These are phyloP conservation scores for Colletotrichum sp. DNA, from an alignment of 2,329 filamentous ascomycete genomes.

Conservation along the genomic window DNA sequence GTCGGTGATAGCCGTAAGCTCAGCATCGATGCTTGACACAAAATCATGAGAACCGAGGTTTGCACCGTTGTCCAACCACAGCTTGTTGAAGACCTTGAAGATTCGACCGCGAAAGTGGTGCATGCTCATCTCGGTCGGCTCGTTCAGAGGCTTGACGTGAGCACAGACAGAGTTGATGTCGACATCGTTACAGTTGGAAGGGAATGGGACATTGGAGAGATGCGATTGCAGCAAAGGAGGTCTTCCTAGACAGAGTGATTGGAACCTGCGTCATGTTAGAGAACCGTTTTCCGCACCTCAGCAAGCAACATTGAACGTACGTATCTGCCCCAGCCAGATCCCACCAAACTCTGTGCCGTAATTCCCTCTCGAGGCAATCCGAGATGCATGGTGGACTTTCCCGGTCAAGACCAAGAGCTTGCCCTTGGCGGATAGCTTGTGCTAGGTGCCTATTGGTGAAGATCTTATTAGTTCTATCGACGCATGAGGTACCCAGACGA, in stretches of 20 bases:
- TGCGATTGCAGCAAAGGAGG: background rate
- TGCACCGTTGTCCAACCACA: background rate
- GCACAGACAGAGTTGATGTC: constrained; percentile 11
- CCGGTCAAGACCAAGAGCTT: background rate
- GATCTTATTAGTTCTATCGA: background rate
- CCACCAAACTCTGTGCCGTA: background rate
- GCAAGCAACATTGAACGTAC: background rate
- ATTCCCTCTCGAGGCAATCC: background rate
- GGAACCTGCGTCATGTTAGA: background rate
- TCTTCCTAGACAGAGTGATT: background rate
- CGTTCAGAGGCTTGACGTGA: constrained; percentile 1
- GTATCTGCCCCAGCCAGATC: background rate
- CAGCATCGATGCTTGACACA: background rate
- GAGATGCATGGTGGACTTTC: background rate
- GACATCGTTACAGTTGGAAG: background rate
- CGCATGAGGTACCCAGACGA: background rate
- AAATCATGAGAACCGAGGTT: background rate
- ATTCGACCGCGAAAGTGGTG: constrained; percentile 21
- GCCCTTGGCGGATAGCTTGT: background rate
- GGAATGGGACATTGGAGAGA: background rate
- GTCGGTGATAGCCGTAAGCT: background rate
- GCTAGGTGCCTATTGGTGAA: background rate
- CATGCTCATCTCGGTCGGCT: constrained; percentile 22
- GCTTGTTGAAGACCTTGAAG: constrained; percentile 18
- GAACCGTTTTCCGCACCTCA: too few relatives aligned